Conservation (phyloP, 176 grass and related monocot species). For the Rhipidocladum racemiflorum region DNA sequence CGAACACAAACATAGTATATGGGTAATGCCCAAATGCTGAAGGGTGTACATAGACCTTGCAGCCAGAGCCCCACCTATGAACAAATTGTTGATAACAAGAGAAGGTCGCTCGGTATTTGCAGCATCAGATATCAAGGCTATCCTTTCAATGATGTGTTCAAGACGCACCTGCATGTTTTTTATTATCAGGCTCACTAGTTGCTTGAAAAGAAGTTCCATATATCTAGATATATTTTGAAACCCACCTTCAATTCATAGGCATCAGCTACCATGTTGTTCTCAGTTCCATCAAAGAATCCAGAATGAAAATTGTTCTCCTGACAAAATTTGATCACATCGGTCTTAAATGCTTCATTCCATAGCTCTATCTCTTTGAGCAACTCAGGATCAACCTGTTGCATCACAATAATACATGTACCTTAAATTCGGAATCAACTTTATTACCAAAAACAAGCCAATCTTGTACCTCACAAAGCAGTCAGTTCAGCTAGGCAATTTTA, state of each 20-base stretch:
- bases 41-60: slow-evolving; percentile 91
- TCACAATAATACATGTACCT: slow-evolving; percentile 17
- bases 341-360: slow-evolving; percentile 75
- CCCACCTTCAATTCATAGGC: slow-evolving; percentile 86
- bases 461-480: neutral
- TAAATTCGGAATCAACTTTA: neutral
- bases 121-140: slow-evolving; percentile 81
- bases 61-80: slow-evolving; percentile 89
- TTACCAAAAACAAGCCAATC: neutral
- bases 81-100: slow-evolving; percentile 65
- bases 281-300: slow-evolving; percentile 84
- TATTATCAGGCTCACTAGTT: slow-evolving; percentile 10
- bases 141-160: slow-evolving; percentile 96
- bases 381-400: slow-evolving; percentile 64
- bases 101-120: slow-evolving; percentile 86
- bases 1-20: slow-evolving; percentile 95
- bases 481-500: neutral
- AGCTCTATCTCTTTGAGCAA: slow-evolving; percentile 73
- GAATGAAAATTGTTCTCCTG: slow-evolving; percentile 91
- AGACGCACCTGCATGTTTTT: slow-evolving; percentile 69
- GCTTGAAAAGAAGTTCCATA: neutral
- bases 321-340: slow-evolving; percentile 86
- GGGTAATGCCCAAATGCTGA: slow-evolving; percentile 84
- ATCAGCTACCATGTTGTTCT: slow-evolving; percentile 85
- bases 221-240: neutral